These are phyloP conservation scores for Uronychia setigera DNA, from an alignment of 73 alveolate species.

Conservation along the genomic window DNA sequence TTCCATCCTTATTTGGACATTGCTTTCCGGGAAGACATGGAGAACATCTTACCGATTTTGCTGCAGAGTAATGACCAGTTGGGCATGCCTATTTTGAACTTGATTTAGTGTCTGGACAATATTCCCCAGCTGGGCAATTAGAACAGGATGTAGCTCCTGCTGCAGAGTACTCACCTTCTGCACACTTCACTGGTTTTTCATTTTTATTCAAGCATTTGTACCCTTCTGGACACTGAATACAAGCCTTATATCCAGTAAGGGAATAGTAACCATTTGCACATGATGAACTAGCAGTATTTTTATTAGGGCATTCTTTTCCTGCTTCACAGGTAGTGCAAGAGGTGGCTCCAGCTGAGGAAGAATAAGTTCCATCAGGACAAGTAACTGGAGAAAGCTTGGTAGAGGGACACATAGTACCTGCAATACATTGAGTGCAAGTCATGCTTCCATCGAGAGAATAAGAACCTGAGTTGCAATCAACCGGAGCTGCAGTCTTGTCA, in stretches of 20 bases:
- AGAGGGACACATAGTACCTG: constrained; percentile 18
- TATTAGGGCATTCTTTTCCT: constrained; percentile 47
- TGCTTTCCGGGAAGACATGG: constrained; percentile 58
- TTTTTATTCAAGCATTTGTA: constrained; percentile 35
- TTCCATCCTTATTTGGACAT: constrained; percentile 43
- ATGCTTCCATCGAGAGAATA: constrained; percentile 28
- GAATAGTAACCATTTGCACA: constrained; percentile 60
- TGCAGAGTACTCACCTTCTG: constrained; percentile 46
- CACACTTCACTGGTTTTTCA: constrained; percentile 37
- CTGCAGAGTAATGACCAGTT: constrained; percentile 46
- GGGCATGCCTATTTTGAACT: constrained; percentile 58
- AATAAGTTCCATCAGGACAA: constrained; percentile 56
- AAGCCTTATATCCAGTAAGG: constrained; percentile 46
- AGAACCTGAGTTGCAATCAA: constrained; percentile 53
- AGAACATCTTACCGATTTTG: constrained; percentile 27
- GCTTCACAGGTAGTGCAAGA: constrained; percentile 67
- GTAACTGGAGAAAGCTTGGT: not conserved
- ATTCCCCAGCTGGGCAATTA: constrained; percentile 37
- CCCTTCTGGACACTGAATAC: constrained; percentile 68
- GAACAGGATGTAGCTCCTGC: not conserved
- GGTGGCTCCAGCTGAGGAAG: constrained; percentile 42
- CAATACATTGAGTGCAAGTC: constrained; percentile 39
- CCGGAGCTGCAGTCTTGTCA: constrained; percentile 21
- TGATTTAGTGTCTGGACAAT: constrained; percentile 41
- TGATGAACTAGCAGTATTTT: constrained; percentile 27